Conservation (phyloP, 2,329 filamentous ascomycete genomes). For the Colletotrichum filicis region DNA sequence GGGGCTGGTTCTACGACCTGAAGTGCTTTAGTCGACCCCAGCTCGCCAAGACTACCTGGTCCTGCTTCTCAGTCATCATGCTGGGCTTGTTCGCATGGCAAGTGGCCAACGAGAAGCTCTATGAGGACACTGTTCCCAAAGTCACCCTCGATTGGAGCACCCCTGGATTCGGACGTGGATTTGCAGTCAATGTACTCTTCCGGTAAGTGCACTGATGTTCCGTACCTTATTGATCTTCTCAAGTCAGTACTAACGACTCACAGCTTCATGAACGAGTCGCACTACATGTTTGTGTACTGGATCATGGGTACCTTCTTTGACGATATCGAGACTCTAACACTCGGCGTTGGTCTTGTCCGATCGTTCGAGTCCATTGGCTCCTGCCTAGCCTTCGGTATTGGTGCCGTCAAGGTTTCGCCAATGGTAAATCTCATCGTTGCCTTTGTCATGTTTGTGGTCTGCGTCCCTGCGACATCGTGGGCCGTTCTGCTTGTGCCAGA, state of each 20-base stretch:
- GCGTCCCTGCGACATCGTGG: constrained; percentile 48
- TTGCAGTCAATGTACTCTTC: constrained; percentile 59
- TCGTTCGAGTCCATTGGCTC: constrained; percentile 61
- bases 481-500: constrained; percentile 52
- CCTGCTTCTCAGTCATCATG: constrained; percentile 53
- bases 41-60: constrained; percentile 55
- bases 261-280: constrained; percentile 61
- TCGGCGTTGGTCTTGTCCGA: constrained; percentile 58
- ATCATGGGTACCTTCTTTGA: constrained; percentile 61
- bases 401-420: constrained; percentile 55
- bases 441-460: constrained; percentile 58
- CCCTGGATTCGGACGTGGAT: constrained; percentile 56
- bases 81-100: constrained; percentile 58
- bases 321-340: constrained; percentile 61
- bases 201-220: constrained; percentile 43
- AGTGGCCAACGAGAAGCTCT: constrained; percentile 58
- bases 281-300: constrained; percentile 65
- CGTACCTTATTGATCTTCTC: too few relatives aligned
- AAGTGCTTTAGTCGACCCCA: constrained; percentile 52
- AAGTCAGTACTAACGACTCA: neutral
- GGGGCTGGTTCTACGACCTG: constrained; percentile 61
- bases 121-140: constrained; percentile 47
- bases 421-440: constrained; percentile 61
- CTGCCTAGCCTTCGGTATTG: constrained; percentile 58
- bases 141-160: constrained; percentile 58